Evolutionary conservation across 345 rosid genomes (phyloP), one percentile per base, ranked within the genome.

Genomic region (Eutrema yunnanense): DNA sequence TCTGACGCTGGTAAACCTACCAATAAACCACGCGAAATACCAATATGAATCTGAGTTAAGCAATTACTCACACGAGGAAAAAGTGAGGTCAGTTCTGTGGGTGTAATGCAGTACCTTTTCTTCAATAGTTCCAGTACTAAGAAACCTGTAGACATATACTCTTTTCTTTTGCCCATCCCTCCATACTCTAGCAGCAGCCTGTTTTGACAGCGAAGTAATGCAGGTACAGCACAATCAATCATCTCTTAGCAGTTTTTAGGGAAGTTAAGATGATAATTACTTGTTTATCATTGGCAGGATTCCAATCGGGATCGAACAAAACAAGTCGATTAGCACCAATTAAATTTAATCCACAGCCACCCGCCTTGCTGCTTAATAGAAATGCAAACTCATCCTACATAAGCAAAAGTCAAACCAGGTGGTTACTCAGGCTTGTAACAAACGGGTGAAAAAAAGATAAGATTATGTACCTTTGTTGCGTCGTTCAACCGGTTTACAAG

Each of bases 141-240:
- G 84, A 83, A 95, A 95, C 74, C 99, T 86, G 83, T 95, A 95
- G 49, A 95, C 90, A 76, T 81, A 92, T 30, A 92, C 99, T 82
- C 99, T 88, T 82, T 92, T 95, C 87, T 95, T 92, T 81, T 95
- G 99, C 61, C 99, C 99, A 80, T 95, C 99, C 82, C 99, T 86
- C 99, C 99, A 95, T 29, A 95, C 88, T 86, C 99, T 92, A 62
- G 99, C 99, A 27, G 99, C 99, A 85, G 99, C 97, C 99, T 95
- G 73, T 36, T 79, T 71, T 37, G 62, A 71, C 62, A 80, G 47
- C 65, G 14, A 37, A 56, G 30, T 66, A 13, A 64, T 75, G 71
- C 40, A 59, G 9, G 70, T 40, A 69, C 50, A 81, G 69, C 63
- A 66, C 58, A 75, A 46, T 82, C 62, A 46, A 46, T 8, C 53